phyloP scores from a whole-genome alignment of 257 asterid genomes.

The Ballota nigra region DNA sequence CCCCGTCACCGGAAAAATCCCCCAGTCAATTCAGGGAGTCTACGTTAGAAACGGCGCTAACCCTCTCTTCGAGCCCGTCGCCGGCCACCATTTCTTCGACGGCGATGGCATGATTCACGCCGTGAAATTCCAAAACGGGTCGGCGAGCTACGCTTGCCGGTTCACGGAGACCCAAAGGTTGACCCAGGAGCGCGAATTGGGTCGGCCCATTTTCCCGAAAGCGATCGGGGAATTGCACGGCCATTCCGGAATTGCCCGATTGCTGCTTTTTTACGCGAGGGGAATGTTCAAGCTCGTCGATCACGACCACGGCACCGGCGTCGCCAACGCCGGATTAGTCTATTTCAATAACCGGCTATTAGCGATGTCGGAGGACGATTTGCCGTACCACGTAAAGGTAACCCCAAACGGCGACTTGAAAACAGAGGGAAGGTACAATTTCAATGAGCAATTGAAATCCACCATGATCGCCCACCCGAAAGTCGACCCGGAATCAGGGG shows the following conservation, averaged over 20 bases:
- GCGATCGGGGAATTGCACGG: conserved; percentile 98
- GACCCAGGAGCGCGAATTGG: conserved; percentile 63
- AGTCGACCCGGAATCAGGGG: conserved; percentile 83
- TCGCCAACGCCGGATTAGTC: conserved; percentile 92
- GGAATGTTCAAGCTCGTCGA: conserved; percentile 70
- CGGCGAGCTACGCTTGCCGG: conserved; percentile 76
- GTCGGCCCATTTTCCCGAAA: conserved; percentile 87
- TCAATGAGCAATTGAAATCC: conserved; percentile 53
- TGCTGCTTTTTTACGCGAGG: conserved; percentile 79
- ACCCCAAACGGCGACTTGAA: conserved; percentile 67
- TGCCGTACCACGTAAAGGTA: conserved; percentile 78
- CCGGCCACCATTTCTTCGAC: conserved; percentile 97
- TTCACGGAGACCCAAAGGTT: conserved; percentile 84
- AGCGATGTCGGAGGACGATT: conserved; percentile 97
- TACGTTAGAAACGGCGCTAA: conserved; percentile 95
- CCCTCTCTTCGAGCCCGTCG: conserved; percentile 76
- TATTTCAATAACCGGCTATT: conserved; percentile 70
- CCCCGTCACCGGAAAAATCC: conserved; percentile 69
- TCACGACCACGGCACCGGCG: conserved; percentile 78
- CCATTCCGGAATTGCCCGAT: conserved; percentile 84
- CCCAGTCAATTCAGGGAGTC: conserved; percentile 62
- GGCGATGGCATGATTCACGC: conserved; percentile 99
- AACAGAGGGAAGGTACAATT: conserved; percentile 62
- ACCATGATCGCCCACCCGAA: conserved; percentile 99
- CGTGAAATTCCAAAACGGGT: conserved; percentile 58